Evolutionary conservation across 768 basidiomycete genomes (phyloP).

Genomic region (Suillus subalutaceus): DNA sequence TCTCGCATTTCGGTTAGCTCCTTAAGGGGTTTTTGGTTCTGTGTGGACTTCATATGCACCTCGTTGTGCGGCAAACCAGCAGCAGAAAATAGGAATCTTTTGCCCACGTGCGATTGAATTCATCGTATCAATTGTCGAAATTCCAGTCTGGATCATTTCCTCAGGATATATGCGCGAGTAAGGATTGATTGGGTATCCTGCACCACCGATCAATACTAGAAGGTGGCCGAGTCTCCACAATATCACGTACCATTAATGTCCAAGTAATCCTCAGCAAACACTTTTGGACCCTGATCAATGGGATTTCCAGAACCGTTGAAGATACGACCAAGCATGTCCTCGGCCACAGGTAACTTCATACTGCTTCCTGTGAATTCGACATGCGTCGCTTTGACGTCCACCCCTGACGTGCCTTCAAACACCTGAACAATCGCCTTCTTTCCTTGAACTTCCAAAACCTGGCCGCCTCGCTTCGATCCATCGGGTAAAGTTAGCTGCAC

Average conservation of each 20-base stretch:
- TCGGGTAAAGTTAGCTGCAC: constrained; percentile 95
- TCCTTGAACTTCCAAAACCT: constrained; percentile 96
- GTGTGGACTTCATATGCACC: constrained; percentile 42
- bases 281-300: constrained; percentile 98
- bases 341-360: constrained; percentile 98
- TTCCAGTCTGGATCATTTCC: constrained; percentile 99
- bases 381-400: constrained; percentile 96
- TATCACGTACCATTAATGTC: constrained; percentile 89
- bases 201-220: constrained; percentile 19
- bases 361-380: constrained; percentile 98
- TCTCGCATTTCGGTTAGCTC: constrained; percentile 48
- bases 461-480: constrained; percentile 92
- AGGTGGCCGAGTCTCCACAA: background rate
- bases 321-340: constrained; percentile 98
- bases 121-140: constrained; percentile 97
- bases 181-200: constrained; percentile 97
- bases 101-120: constrained; percentile 99
- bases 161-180: constrained; percentile 99
- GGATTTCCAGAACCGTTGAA: constrained; percentile 99
- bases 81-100: constrained; percentile 99
- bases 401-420: constrained; percentile 96
- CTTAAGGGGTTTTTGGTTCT: background rate
- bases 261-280: constrained; percentile 98
- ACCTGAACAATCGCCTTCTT: constrained; percentile 99
- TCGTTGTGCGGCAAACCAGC: constrained; percentile 99